Base-by-base conservation (phyloP, 2,329 filamentous ascomycete genomes). In the Colletotrichum endophyticum region DNA sequence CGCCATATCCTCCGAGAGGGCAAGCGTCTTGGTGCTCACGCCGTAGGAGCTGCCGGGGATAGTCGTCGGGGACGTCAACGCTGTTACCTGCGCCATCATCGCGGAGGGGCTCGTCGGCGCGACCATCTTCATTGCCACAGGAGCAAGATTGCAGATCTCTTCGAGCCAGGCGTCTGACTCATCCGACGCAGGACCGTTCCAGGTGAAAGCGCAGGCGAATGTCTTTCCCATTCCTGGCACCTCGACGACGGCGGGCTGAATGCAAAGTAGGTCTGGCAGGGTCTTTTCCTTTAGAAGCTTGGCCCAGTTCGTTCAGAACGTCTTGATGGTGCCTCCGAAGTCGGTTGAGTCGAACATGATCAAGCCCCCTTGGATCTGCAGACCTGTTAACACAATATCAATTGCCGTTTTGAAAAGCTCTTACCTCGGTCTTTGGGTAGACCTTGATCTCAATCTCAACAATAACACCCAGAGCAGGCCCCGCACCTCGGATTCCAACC, bases 381-480 rank as follows among this genome's bases (percentile, higher is more conserved):
- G 5, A 3, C 8, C 3, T 27, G 77, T 78, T 39, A 85, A 79
- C 8, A 8, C 44, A 19, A 81, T 61, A 80, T 80, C 9, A 13
- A 39, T 15, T 13, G 22, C 8, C 34, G 44, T 5, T 12, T 7
- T 27, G 16, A 0, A 13, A n/a, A 13, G 4, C 12, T 73, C 78
- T 64, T 78, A 85, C 84, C 76, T 82, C 80, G 16, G 81, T 79
- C 4, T 84, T 69, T 5, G 82, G 81, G 70, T 87, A 86, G 3
- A 87, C 80, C 69, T 84, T 86, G 73, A 87, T 82, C 6, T 81
- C 83, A 13, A 87, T 27, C 75, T 87, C 84, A 13, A 85, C 81
- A 66, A 88, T 84, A 8, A 86, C 80, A 2, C 85, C 86, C 32
- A 87, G 82, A 5, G 80, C 80, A 3, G 85, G 84, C 32, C 86